Base-by-base conservation (phyloP, 768 basidiomycete genomes). In the Leccinum subgranulosum region DNA sequence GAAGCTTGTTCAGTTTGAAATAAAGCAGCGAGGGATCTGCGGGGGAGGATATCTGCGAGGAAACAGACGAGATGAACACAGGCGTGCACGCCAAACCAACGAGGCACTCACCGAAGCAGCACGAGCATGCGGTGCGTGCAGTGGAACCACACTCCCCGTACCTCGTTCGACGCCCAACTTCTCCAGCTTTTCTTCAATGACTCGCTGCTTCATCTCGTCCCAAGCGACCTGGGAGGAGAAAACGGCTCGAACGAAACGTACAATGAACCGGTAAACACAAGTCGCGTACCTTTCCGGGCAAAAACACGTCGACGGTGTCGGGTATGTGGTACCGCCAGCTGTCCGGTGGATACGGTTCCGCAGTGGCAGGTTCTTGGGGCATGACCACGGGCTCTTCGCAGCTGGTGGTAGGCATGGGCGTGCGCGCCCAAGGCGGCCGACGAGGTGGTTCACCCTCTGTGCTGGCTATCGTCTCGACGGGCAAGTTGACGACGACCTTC, bases 1-100 rank as follows among this genome's bases (percentile, higher is more conserved):
- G 90, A 10, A 94, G 77, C 72, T 90, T 91, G 74, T 90, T 91
- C 46, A 93, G 77, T 71, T 91, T 92, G 75, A 88, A 92, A 62
- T 84, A 80, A 19, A 94, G 77, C 23, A 94, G 72, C 19, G 88
- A 87, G 28, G 92, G 91, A 68, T 93, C 92, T 4, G 91, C 91
- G 28, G 92, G 90, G n/a, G 90, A 92, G 2, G 92, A 93, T 73
- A 93, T 90, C 92, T 94, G 66, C 23, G 36, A 5, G 11, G 11
- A 56, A 28, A 54, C 47, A 19, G 27, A 23, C 57, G 41, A 53
- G 53, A 43, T 49, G 47, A 47, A 34, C 43, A 27, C 23, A 46
- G 14, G 55, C 51, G 43, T 56, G 61, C 69, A 64, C 61, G 59
- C 52, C 59, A 45, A 60, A 56, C 49, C 63, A 54, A 64, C 56